Percentiles rank a stretch among this genome's conserved stretches.
These are phyloP conservation scores for Leishmania martiniquensis DNA, from an alignment of 208 protist species.

Conservation along the genomic window DNA sequence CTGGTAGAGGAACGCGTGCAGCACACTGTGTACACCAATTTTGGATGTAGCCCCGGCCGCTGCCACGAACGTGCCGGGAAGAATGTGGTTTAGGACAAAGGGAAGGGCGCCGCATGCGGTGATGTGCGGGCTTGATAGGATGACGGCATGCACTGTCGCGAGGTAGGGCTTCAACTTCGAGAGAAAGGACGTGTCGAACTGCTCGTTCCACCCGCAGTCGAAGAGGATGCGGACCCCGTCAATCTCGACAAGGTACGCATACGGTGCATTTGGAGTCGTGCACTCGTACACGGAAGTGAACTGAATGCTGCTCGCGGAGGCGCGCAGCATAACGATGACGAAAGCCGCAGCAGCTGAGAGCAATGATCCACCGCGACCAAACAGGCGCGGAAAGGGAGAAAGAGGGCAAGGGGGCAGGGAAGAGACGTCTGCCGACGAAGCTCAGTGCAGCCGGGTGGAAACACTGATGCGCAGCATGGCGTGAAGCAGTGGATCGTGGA, in stretches of 20 bases:
- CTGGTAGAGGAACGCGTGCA: slow-evolving; percentile 83
- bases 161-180: slow-evolving; percentile 54
- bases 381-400: neutral
- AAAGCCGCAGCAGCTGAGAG: neutral
- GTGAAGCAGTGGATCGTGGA: too few species aligned
- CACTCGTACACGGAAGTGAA: slow-evolving; percentile 47
- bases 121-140: slow-evolving; percentile 82
- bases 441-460: too few species aligned
- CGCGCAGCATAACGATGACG: slow-evolving; percentile 39
- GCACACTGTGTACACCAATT: slow-evolving; percentile 77
- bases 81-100: slow-evolving; percentile 78
- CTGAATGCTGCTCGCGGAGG: slow-evolving; percentile 42
- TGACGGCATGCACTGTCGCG: slow-evolving; percentile 59
- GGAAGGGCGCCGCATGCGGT: slow-evolving; percentile 82
- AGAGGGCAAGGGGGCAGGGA: too few species aligned
- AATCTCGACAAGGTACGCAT: slow-evolving; percentile 80
- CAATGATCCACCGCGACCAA: neutral
- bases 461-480: too few species aligned
- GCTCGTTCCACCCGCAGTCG: slow-evolving; percentile 88
- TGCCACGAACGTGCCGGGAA: slow-evolving; percentile 61
- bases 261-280: slow-evolving; percentile 45
- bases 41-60: slow-evolving; percentile 73
- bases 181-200: slow-evolving; percentile 60
- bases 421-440: too few species aligned
- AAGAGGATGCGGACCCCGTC: slow-evolving; percentile 85